Base-by-base conservation (phyloP, 1,139 yeast genomes). In the Geotrichum citri-aurantii region DNA sequence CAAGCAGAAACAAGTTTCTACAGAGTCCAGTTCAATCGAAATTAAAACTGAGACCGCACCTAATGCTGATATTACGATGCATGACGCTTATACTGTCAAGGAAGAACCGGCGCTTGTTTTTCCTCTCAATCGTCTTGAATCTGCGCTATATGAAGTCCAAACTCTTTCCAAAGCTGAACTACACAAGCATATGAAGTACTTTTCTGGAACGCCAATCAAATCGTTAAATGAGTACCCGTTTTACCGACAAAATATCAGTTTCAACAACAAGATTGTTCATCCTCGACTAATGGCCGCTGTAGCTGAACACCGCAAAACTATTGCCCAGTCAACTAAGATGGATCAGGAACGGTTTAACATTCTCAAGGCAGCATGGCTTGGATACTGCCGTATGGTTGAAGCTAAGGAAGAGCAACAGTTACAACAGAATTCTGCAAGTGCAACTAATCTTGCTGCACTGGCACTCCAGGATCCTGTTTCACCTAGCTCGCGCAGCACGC, bases 51-150 rank as follows among this genome's bases (percentile, higher is more conserved):
- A 37, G 17, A 17, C 19, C 1, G 19, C 19, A 5, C n/a, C 14
- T 31, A 8, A 31, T n/a, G 21, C 44, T 8, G 44, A 37, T 17
- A 37, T 37, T 17, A n/a, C 44, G 10, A 37, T 37, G 44, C 21
- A n/a, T 12, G 44, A 37, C 14, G 44, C 2, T 37, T n/a, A 3
- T 3, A 17, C 44, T 37, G 10, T 37, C 19, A 37, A 37, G 17
- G 10, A 37, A 3, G 21, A 37, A 19, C 44, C 3, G 19, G 17
- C 8, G 6, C 21, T 73, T 0, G 59, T 66, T 11, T 85, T 79
- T 63, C 96, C 96, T 0, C 71, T 85, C 70, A 74, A 75, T 46
- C 73, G 75, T 59, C 64, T 82, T 4, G 89, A 86, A 55, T 73
- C 80, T 11, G 76, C 76, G 58, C 75, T 80, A 24, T 78, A 82